phyloP scores from a whole-genome alignment of 2,329 filamentous ascomycete species.

The Neophaeococcomyces mojaviensis region DNA sequence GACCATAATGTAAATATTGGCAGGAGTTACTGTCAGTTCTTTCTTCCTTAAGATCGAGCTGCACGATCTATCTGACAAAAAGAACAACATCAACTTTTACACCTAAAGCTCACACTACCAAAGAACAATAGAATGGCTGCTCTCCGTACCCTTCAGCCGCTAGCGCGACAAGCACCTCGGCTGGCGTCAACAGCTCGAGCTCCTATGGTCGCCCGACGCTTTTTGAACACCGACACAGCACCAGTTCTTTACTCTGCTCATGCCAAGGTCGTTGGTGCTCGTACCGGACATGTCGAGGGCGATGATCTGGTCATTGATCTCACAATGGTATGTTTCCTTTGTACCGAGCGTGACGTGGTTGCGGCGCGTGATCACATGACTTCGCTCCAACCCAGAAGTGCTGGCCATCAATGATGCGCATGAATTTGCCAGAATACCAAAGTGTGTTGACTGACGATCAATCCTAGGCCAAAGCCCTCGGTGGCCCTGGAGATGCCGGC shows the following conservation, averaged over 20 bases:
- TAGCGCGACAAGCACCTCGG: neutral
- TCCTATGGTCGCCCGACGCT: slow-evolving; percentile 17
- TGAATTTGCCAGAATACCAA: no score
- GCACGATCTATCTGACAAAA: no score
- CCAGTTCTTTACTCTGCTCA: slow-evolving; percentile 33
- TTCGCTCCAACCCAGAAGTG: no score
- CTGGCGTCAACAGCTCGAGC: neutral
- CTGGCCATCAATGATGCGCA: no score
- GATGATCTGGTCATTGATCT: slow-evolving; percentile 33
- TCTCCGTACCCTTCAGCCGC: slow-evolving; percentile 2
- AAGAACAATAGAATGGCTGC: neutral
- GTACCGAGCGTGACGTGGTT: no score
- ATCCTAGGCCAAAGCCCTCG: slow-evolving; percentile 32
- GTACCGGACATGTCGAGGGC: slow-evolving; percentile 30
- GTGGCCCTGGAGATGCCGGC: slow-evolving; percentile 32
- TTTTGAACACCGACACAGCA: slow-evolving; percentile 34
- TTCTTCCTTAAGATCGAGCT: no score
- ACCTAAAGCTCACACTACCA: no score
- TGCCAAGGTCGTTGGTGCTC: slow-evolving; percentile 34
- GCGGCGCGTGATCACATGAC: no score
- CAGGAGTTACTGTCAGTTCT: no score
- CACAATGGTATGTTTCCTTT: slow-evolving; percentile 26
- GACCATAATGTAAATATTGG: no score
- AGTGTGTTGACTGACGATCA: no score
- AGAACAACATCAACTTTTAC: no score